Evolutionary conservation across 352 stramenopile species (phyloP), one percentile per base, ranked within the genome.

Genomic region (Phytopythium mirpurense): DNA sequence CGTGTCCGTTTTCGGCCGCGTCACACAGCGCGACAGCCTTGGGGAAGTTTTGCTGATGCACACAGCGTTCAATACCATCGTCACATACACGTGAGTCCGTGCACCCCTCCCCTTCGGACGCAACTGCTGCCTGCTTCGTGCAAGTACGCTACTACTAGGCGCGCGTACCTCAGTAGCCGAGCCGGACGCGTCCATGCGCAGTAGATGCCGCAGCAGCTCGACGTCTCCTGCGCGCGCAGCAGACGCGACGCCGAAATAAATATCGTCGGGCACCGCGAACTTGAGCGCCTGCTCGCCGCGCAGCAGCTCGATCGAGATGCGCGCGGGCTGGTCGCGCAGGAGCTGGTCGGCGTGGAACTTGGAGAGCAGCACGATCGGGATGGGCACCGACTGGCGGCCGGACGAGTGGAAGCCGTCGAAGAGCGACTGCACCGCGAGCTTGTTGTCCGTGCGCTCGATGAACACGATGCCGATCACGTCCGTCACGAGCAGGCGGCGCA

Each of bases 371-470:
- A 94, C 71, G 56, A 94, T 90, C 0, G 81, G 83, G 42, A 94
- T 83, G 2, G 74, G 66, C 23, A 92, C 80, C 0, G 61, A 59
- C 51, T 94, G 83, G 16, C 83, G 67, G 12, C 83, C 83, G 1
- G 83, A 94, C 51, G 83, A 94, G 65, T 94, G 83, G 56, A 92
- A 94, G 43, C 83, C 83, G 52, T 94, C 83, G 54, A 94, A 94
- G 9, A 94, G 72, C 54, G 78, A 84, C 40, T 90, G 78, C 40
- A 72, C 84, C 50, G 68, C 70, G 9, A 68, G 65, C 14, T 74
- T 75, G 40, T 74, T 85, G 34, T 75, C 70, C 32, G 61, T 67
- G 34, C 66, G 67, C 60, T 94, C 83, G 43, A 94, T 73, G 55
- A 94, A 92, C 24, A 94, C 74, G 55, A 84, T 87, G 18, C 78